Percentiles rank a stretch among this genome's conserved stretches.
These are phyloP conservation scores for Ramularia endophylla DNA, from an alignment of 2,329 filamentous ascomycete species.

Conservation along the genomic window DNA sequence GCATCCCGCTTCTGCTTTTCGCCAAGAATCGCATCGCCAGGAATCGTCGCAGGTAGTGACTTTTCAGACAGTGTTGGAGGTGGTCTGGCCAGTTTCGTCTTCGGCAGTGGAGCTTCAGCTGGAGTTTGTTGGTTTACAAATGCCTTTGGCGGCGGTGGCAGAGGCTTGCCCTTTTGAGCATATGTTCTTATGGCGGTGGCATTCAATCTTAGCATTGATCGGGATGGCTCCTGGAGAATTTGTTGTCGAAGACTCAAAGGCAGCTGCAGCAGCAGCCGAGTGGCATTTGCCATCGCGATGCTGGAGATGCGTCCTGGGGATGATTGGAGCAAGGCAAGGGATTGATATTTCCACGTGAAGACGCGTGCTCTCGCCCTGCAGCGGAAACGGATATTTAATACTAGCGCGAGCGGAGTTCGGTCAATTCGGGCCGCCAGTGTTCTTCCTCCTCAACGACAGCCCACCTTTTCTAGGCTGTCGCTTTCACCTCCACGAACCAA, in stretches of 20 bases:
- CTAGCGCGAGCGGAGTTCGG: too few species aligned
- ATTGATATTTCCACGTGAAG: slow-evolving; percentile 6
- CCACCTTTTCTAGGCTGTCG: slow-evolving; percentile 5
- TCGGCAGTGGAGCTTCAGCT: neutral
- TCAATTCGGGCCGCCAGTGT: too few species aligned
- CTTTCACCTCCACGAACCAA: slow-evolving; percentile 15
- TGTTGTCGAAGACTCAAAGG: slow-evolving; percentile 18
- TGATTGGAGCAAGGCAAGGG: too few species aligned
- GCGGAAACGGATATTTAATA: too few species aligned
- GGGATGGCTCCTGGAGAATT: slow-evolving; percentile 6
- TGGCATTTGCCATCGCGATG: slow-evolving; percentile 10
- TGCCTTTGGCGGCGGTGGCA: neutral
- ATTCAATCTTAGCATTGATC: neutral
- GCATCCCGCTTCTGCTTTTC: slow-evolving; percentile 3
- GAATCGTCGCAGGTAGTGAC: too few species aligned
- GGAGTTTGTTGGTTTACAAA: neutral
- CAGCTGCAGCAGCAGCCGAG: slow-evolving; percentile 16
- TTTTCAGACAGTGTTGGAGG: too few species aligned
- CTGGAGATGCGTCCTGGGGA: slow-evolving; percentile 4
- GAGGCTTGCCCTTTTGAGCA: neutral
- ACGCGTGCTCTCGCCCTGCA: too few species aligned
- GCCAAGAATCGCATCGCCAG: too few species aligned
- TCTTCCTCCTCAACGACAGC: slow-evolving; percentile 20
- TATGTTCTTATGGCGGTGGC: neutral
- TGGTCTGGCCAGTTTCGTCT: slow-evolving; percentile 3